These are phyloP conservation scores for Aureobasidium namibiae DNA, from an alignment of 2,329 filamentous ascomycete genomes.

Conservation along the genomic window DNA sequence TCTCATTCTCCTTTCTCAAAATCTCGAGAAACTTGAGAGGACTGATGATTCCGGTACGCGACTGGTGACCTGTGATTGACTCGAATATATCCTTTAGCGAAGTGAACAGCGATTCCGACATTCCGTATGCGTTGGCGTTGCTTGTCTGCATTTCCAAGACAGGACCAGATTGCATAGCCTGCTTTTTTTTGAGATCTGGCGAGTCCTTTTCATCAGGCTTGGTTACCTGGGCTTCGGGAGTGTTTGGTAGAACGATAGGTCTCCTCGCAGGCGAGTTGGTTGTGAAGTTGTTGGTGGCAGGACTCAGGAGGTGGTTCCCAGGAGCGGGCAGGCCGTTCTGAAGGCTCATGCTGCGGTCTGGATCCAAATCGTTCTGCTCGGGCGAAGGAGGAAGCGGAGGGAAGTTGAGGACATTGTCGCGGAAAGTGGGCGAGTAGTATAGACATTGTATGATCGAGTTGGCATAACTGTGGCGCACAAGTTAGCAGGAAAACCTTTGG, in stretches of 20 bases:
- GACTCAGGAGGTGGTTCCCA: conserved; percentile 20
- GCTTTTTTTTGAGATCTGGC: conserved; percentile 96
- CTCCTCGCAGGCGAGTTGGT: conserved; percentile 15
- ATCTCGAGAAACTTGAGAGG: conserved; percentile 91
- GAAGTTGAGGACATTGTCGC: conserved; percentile 88
- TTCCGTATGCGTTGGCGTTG: conserved; percentile 71
- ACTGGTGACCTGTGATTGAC: conserved; percentile 71
- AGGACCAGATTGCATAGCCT: conserved; percentile 79
- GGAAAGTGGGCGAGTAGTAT: conserved; percentile 90
- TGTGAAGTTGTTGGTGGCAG: conserved; percentile 11
- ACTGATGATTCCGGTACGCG: conserved; percentile 81
- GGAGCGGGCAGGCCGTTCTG: conserved; percentile 46
- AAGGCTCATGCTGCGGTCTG: conserved; percentile 23
- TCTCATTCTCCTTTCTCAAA: conserved; percentile 87
- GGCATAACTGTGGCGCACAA: conserved; percentile 62
- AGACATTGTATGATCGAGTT: conserved; percentile 97
- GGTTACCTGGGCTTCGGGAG: conserved; percentile 15
- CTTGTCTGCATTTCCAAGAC: conserved; percentile 78
- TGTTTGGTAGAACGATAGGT: conserved; percentile 15
- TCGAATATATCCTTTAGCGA: conserved; percentile 94
- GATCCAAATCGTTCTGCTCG: background rate
- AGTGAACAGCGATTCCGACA: conserved; percentile 92
- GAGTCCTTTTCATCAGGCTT: conserved; percentile 89
- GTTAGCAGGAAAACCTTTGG: background rate
- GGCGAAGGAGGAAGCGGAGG: conserved; percentile 36